Base-by-base conservation (phyloP, 208 protist species). In the Wallacemonas sp. region DNA sequence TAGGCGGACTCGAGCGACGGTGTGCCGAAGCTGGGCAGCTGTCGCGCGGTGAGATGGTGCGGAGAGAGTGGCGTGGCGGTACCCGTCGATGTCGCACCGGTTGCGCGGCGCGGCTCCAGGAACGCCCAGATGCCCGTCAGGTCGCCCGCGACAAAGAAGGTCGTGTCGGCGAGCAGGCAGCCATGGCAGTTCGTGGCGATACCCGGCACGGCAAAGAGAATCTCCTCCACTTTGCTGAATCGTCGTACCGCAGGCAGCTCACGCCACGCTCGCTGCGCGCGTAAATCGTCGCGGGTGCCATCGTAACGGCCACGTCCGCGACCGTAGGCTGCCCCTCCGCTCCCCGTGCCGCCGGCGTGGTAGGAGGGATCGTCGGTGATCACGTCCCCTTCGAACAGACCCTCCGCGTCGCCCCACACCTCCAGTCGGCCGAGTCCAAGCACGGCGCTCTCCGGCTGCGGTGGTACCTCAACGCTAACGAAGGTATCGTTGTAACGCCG, bases 161-260 rank as follows among this genome's bases (percentile, higher is more conserved):
- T 91, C 33, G 81, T 88, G 75, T 96, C 87, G 10, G 91, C 85
- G 48, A 96, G 76, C 21, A 96, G 74, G 68, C 91, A 96, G 29
- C 91, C 91, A 1, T 69, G 78, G 65, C 91, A 96, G 57, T 86
- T 73, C 3, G 91, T 96, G 2, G 87, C 69, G 36, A 96, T 87
- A 37, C 91, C 91, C 1, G 91, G 91, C 24, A 96, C 86, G 8
- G 87, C 85, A 30, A 93, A 92, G n/a, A 94, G 63, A 67, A 96
- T 90, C 62, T 93, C 85, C 73, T 96, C 91, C 17, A 96, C 66
- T 26, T 77, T 84, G 59, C 76, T 85, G 69, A 96, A 96, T 29
- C 70, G 71, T 0, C 85, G 85, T 48, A 93, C 71, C 15, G 69
- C 60, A 2, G 86, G 82, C 32, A 91, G 58, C 24, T 52, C 37